Conservation (phyloP, 2,329 filamentous ascomycete species). For the Grosmannia penicillata region DNA sequence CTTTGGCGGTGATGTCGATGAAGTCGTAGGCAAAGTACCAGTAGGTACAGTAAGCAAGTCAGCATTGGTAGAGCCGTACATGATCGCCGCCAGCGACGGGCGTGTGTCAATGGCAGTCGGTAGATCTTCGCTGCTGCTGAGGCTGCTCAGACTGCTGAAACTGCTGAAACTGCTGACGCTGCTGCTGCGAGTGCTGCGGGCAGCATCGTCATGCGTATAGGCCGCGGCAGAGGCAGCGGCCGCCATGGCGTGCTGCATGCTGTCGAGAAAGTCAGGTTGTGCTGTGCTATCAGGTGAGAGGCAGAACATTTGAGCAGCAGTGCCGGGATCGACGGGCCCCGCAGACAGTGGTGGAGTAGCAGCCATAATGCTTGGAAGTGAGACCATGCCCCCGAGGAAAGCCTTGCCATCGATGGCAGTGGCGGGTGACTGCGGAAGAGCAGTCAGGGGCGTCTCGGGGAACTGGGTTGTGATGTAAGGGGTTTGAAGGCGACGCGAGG, state of each 20-base stretch:
- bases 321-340: conserved; percentile 27
- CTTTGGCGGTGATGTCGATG: not conserved
- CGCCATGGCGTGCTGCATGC: not conserved
- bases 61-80: no score
- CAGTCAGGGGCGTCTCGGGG: conserved; percentile 39
- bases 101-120: not conserved
- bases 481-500: conserved; percentile 22
- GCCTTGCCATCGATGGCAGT: conserved; percentile 24
- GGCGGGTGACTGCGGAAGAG: conserved; percentile 32
- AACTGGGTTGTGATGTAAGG: conserved; percentile 28
- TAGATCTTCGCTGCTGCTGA: not conserved
- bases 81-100: not conserved
- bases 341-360: conserved; percentile 45
- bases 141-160: no score
- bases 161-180: not conserved
- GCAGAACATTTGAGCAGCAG: conserved; percentile 23
- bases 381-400: conserved; percentile 29
- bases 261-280: not conserved
- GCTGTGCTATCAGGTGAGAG: conserved; percentile 19
- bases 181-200: not conserved
- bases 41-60: no score
- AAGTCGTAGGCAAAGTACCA: not conserved
- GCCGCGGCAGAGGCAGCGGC: conserved; percentile 14
- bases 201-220: no score
- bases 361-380: conserved; percentile 43